Percentiles rank a stretch among this genome's conserved stretches.
These are phyloP conservation scores for Tolypocladium inflatum DNA, from an alignment of 2,329 filamentous ascomycete species.

Conservation along the genomic window DNA sequence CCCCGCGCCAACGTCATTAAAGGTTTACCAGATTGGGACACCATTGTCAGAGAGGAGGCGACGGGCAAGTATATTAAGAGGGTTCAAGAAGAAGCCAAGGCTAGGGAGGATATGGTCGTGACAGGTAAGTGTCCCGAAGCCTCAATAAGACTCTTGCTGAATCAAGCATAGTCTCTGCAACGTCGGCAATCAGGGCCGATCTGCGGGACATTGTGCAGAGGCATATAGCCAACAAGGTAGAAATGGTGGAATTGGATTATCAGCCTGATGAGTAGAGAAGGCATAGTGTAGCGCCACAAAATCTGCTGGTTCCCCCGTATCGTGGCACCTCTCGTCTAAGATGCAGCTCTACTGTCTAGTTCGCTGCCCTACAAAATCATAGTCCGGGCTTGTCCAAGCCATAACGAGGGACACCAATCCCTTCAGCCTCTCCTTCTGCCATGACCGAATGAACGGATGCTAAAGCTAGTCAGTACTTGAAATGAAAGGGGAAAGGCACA, in stretches of 20 bases:
- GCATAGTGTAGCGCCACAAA: too few species aligned
- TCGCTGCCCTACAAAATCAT: too few species aligned
- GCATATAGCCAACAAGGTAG: background rate
- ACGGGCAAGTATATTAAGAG: conserved; percentile 2
- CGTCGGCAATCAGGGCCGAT: background rate
- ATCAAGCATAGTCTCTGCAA: background rate
- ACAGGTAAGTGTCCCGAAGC: background rate
- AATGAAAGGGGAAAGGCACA: too few species aligned
- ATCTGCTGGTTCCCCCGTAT: too few species aligned
- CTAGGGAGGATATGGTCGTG: conserved; percentile 1
- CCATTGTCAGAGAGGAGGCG: conserved; percentile 1
- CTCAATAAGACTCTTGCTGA: background rate
- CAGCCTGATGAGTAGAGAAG: background rate
- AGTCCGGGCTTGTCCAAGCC: too few species aligned
- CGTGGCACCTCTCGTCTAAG: too few species aligned
- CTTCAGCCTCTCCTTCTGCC: too few species aligned
- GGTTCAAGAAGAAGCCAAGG: conserved; percentile 3
- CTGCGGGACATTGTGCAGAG: background rate
- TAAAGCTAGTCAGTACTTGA: too few species aligned
- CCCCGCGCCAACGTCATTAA: background rate
- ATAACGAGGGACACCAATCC: too few species aligned
- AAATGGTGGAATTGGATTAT: background rate
- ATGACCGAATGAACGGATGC: too few species aligned
- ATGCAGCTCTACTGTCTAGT: too few species aligned
- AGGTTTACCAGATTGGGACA: background rate